Evolutionary conservation across 768 basidiomycete species (phyloP).

Genomic region (Kwoniella heveanensis): DNA sequence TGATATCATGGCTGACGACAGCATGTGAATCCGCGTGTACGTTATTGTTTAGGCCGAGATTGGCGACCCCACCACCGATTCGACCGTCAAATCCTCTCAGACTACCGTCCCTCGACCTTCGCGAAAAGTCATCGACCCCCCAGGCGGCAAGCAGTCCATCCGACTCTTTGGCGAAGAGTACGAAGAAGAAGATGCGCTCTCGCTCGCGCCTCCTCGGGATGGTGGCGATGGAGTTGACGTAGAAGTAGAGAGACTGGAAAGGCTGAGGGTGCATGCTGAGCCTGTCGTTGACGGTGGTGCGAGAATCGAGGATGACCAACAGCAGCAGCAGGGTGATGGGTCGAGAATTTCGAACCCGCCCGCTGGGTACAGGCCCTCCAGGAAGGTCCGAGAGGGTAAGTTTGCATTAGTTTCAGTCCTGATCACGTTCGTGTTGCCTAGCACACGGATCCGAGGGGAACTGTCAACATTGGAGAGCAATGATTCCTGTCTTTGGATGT

Average conservation of each 20-base stretch:
- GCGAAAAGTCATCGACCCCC: slow-evolving; percentile 53
- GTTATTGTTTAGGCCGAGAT: slow-evolving; percentile 52
- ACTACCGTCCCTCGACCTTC: slow-evolving; percentile 47
- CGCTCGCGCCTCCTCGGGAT: slow-evolving; percentile 51
- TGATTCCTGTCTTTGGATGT: too few species aligned
- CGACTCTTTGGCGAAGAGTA: slow-evolving; percentile 48
- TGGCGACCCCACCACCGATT: slow-evolving; percentile 49
- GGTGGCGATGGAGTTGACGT: slow-evolving; percentile 48
- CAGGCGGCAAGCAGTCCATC: slow-evolving; percentile 49
- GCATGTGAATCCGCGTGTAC: too few species aligned
- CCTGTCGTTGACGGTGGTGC: slow-evolving; percentile 35
- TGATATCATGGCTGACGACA: too few species aligned
- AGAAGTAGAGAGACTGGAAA: slow-evolving; percentile 47
- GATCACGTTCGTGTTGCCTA: too few species aligned
- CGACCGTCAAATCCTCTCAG: slow-evolving; percentile 30
- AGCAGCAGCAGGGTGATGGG: slow-evolving; percentile 7
- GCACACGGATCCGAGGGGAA: too few species aligned
- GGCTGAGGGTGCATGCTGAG: slow-evolving; percentile 45
- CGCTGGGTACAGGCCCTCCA: slow-evolving; percentile 42
- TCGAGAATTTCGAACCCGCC: slow-evolving; percentile 38
- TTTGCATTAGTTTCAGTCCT: neutral
- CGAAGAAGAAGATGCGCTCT: slow-evolving; percentile 53
- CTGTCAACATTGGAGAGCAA: too few species aligned
- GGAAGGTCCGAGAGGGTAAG: slow-evolving; percentile 54
- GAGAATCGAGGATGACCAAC: slow-evolving; percentile 39